Conservation (phyloP, 1,139 yeast genomes). For the Geotrichum siamense region DNA sequence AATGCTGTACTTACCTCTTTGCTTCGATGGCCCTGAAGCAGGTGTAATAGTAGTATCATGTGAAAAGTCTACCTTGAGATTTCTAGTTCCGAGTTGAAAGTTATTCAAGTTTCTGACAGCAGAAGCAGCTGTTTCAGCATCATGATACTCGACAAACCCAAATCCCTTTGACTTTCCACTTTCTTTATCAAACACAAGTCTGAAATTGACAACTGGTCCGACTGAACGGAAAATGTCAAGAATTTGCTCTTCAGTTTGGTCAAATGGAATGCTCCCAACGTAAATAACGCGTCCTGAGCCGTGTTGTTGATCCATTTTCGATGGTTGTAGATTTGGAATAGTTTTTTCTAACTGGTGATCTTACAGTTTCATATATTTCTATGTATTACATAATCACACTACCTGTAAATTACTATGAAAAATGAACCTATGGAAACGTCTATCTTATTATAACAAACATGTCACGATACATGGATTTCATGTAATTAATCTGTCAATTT, state of each 20-base stretch:
- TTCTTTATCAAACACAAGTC: constrained; percentile 74
- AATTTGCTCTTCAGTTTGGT: constrained; percentile 86
- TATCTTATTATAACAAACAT: too few relatives aligned
- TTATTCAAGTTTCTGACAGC: constrained; percentile 87
- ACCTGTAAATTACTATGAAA: too few relatives aligned
- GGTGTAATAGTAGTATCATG: constrained; percentile 36
- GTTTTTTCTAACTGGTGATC: too few relatives aligned
- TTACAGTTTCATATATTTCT: too few relatives aligned
- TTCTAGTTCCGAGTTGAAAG: constrained; percentile 65
- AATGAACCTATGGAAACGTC: too few relatives aligned
- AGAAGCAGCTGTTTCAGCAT: constrained; percentile 71
- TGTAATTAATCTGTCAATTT: too few relatives aligned
- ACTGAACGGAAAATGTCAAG: constrained; percentile 68
- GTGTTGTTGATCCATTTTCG: too few relatives aligned
- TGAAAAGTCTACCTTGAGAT: constrained; percentile 58
- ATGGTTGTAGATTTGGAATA: too few relatives aligned
- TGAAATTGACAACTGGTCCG: constrained; percentile 77
- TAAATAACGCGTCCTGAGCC: constrained; percentile 41
- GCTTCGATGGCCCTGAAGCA: not conserved
- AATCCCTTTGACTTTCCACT: constrained; percentile 91
- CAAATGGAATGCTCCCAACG: constrained; percentile 64
- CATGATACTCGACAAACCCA: constrained; percentile 77
- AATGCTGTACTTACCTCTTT: not conserved
- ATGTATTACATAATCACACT: too few relatives aligned
- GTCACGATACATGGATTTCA: too few relatives aligned